A percentile compares a stretch with the other conserved stretches of the same genome.
These are phyloP conservation scores for Sophora flavescens DNA, from an alignment of 306 rosid genomes.

Conservation along the genomic window DNA sequence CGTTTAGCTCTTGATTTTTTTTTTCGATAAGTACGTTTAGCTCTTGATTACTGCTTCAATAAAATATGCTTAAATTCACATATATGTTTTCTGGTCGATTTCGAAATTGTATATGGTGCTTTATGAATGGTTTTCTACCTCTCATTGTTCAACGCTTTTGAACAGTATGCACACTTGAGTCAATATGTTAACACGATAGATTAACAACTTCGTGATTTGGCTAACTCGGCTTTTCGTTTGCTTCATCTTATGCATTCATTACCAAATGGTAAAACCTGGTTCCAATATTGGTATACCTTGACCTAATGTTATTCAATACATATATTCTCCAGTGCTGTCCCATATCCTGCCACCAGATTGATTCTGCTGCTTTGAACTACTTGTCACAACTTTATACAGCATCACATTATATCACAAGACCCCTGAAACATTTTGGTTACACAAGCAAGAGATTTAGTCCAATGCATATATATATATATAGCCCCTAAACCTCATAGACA, in stretches of 20 bases:
- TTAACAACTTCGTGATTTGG: conserved; percentile 22
- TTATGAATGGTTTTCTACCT: too few relatives aligned
- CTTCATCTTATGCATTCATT: conserved; percentile 26
- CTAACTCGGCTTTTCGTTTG: neutral
- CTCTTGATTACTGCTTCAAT: too few relatives aligned
- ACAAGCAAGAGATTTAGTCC: conserved; percentile 58
- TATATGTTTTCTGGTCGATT: too few relatives aligned
- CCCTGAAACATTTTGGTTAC: conserved; percentile 45
- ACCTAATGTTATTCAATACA: conserved; percentile 36
- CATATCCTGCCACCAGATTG: conserved; percentile 55
- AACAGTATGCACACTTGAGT: conserved; percentile 20
- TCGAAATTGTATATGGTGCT: neutral
- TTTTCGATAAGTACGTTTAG: too few relatives aligned
- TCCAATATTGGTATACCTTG: conserved; percentile 1
- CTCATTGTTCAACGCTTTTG: neutral
- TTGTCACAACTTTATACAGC: conserved; percentile 56
- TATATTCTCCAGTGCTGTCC: conserved; percentile 39
- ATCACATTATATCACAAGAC: conserved; percentile 47
- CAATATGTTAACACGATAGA: neutral
- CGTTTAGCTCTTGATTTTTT: too few relatives aligned
- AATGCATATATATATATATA: conserved; percentile 33
- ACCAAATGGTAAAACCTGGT: conserved; percentile 22
- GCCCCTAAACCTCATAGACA: conserved; percentile 44
- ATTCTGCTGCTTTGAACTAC: conserved; percentile 53
- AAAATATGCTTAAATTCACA: too few relatives aligned